Base-by-base conservation (phyloP, 331 rosid species). In the Malus hybrid region DNA sequence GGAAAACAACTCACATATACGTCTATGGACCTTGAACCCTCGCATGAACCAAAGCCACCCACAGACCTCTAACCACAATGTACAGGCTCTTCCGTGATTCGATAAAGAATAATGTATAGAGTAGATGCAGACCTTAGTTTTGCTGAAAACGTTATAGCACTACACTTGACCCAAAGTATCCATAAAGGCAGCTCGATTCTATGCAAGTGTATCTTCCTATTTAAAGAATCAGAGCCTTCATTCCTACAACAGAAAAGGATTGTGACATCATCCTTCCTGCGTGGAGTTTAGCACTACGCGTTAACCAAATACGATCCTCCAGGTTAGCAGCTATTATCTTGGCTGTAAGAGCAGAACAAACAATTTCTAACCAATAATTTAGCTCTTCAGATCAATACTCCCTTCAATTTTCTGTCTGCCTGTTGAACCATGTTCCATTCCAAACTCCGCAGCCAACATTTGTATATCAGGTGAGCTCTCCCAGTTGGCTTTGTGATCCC, bases 401-500 rank as follows among this genome's bases (percentile, higher is more conserved):
- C 72, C 79, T 76, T 76, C 60, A 56, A 76, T 76, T 57, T 83
- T 83, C 74, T 83, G 71, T 68, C 79, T 72, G 18, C 71, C 69
- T 32, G 82, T 63, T 13, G 79, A 68, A 72, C 79, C 65, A 55
- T 76, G 60, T 46, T 65, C 81, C 77, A 67, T 73, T 52, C 65
- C 79, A 27, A 76, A 83, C 52, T 76, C 81, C 3, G 81, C 84
- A 72, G 84, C 79, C 81, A 76, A 72, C 69, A 84, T 74, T 27
- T 81, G 82, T 19, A 84, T 67, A 74, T 84, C 87, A 59, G 87
- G 85, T 33, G 84, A 55, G 42, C 70, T 65, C 76, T 68, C 72
- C 87, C 87, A 80, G 72, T 74, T 74, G n/a, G 67, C 28, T 76
- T 73, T 83, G 24, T 76, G 73, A 83, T 80, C 81, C 84, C 84